Conservation (phyloP, 129 eudicot genomes). For the Smallanthus sonchifolius region DNA sequence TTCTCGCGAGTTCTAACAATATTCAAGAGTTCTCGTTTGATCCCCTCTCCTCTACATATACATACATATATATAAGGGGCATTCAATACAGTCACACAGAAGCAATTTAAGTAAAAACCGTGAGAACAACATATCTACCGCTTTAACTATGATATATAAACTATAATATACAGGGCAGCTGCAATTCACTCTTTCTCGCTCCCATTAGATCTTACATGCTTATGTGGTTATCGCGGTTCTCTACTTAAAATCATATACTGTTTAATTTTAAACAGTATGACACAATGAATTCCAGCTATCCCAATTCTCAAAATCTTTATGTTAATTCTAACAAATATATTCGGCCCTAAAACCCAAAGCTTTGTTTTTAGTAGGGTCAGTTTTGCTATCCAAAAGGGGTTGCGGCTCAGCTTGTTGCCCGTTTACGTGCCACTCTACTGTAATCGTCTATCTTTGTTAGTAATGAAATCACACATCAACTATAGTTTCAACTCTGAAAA, state of each 20-base stretch:
- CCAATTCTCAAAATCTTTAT: background rate
- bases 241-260: background rate
- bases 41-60: no score
- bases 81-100: background rate
- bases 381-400: no score
- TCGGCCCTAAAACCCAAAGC: no score
- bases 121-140: background rate
- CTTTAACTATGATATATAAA: background rate
- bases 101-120: background rate
- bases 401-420: no score
- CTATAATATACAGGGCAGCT: background rate
- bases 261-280: background rate
- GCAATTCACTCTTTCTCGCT: background rate
- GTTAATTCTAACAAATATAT: conserved; percentile 9
- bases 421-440: no score
- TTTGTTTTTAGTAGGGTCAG: no score
- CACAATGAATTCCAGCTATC: background rate
- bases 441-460: no score
- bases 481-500: background rate
- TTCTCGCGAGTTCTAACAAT: no score
- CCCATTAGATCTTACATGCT: background rate
- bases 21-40: no score
- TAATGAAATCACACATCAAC: no score
- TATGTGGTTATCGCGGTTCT: background rate
- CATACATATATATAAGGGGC: background rate